Percentiles rank a stretch among this genome's conserved stretches.
phyloP scores from a whole-genome alignment of 2,329 filamentous ascomycete species.

The Cryphonectria carpinicola region DNA sequence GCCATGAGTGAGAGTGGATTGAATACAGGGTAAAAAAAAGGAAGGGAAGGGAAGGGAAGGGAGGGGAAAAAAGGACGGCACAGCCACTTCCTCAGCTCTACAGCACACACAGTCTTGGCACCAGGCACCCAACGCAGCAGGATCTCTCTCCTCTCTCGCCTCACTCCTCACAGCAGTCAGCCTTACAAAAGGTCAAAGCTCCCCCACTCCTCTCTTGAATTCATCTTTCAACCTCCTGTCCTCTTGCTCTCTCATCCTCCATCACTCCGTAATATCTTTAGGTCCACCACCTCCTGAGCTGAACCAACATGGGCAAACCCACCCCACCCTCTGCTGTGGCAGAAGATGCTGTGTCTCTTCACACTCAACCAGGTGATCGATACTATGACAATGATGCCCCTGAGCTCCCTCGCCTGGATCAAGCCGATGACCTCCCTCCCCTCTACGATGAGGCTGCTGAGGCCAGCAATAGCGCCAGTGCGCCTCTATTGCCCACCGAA shows the following conservation, averaged over 20 bases:
- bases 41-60: no score
- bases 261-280: neutral
- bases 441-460: constrained; percentile 47
- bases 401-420: constrained; percentile 32
- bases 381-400: constrained; percentile 44
- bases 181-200: neutral
- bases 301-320: constrained; percentile 35
- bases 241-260: neutral
- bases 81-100: neutral
- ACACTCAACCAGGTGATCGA: constrained; percentile 35
- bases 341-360: constrained; percentile 35
- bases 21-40: neutral
- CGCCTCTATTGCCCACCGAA: constrained; percentile 33
- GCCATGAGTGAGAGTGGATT: neutral
- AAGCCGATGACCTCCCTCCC: constrained; percentile 48
- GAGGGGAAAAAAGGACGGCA: neutral
- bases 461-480: constrained; percentile 28
- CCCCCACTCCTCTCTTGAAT: neutral
- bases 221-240: neutral
- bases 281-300: neutral
- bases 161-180: neutral
- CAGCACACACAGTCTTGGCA: neutral
- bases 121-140: neutral
- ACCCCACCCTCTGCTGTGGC: constrained; percentile 26
- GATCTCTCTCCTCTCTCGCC: neutral